Conservation (phyloP, 192 early-diverging fungal genomes). For the Coemansia sp. region DNA sequence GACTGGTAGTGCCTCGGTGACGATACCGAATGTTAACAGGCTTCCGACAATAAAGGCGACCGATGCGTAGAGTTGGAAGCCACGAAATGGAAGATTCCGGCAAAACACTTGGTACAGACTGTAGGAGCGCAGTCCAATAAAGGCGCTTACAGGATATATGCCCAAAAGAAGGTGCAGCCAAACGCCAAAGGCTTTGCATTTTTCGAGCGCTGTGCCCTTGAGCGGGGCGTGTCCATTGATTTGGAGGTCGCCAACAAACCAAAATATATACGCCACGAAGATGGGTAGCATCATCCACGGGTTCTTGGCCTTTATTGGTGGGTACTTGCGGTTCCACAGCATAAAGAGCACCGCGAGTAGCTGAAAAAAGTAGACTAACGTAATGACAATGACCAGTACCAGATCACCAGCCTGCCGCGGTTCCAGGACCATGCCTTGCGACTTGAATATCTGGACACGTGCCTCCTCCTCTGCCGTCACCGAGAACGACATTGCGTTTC, state of each 20-base stretch:
- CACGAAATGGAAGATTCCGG: neutral
- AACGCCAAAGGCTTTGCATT: conserved; percentile 47
- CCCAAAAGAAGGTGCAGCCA: conserved; percentile 51
- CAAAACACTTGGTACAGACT: conserved; percentile 7
- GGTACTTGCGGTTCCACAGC: conserved; percentile 51
- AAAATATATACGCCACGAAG: conserved; percentile 35
- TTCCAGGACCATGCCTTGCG: conserved; percentile 12
- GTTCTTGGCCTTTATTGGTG: conserved; percentile 57
- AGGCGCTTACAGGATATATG: conserved; percentile 23
- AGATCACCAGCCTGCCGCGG: conserved; percentile 28
- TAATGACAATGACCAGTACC: conserved; percentile 14
- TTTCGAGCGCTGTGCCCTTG: conserved; percentile 12
- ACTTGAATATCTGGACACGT: conserved; percentile 10
- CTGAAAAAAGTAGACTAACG: conserved; percentile 26
- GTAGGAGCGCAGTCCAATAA: conserved; percentile 21
- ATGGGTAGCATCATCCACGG: conserved; percentile 39
- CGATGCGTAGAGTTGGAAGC: neutral
- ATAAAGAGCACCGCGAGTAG: conserved; percentile 28
- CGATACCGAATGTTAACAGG: conserved; percentile 30
- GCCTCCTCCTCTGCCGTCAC: conserved; percentile 21
- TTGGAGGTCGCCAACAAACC: conserved; percentile 54
- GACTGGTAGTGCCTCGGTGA: conserved; percentile 21
- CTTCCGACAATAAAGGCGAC: conserved; percentile 11
- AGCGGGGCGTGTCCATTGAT: conserved; percentile 50
- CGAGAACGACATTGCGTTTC: conserved; percentile 29